Conservation (phyloP, 1,284 basidiomycete species). For the Xanthoconium separans region DNA sequence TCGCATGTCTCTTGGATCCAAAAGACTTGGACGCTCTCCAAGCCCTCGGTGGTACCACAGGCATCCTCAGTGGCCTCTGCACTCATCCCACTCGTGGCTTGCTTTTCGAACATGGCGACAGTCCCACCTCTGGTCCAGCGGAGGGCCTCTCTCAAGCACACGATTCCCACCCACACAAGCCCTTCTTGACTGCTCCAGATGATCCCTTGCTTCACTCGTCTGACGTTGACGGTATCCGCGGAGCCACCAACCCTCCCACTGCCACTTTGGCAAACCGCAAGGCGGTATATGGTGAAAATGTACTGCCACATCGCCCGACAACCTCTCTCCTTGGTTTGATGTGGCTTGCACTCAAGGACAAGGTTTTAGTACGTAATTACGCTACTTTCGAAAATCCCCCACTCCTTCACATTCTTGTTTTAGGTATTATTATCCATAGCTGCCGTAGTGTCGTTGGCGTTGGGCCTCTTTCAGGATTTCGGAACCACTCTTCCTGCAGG, state of each 20-base stretch:
- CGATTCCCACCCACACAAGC: conserved; percentile 25
- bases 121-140: conserved; percentile 34
- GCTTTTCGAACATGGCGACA: not conserved
- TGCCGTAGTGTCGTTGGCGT: conserved; percentile 89
- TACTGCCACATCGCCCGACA: conserved; percentile 73
- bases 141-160: conserved; percentile 42
- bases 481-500: conserved; percentile 62
- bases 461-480: conserved; percentile 93
- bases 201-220: conserved; percentile 36
- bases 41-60: conserved; percentile 72
- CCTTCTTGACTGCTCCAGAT: conserved; percentile 5
- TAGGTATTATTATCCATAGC: conserved; percentile 89
- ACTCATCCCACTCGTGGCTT: conserved; percentile 65
- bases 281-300: conserved; percentile 82
- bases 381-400: not conserved
- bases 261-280: conserved; percentile 66
- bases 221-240: conserved; percentile 28
- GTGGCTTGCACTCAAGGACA: conserved; percentile 95
- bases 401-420: conserved; percentile 6
- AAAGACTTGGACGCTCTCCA: conserved; percentile 73
- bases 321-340: conserved; percentile 82
- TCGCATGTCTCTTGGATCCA: conserved; percentile 89
- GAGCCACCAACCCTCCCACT: conserved; percentile 37
- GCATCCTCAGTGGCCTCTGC: conserved; percentile 74
- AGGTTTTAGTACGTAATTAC: conserved; percentile 72